phyloP scores from a whole-genome alignment of 2,329 filamentous ascomycete genomes.

The Emmonsiellopsis sp. region DNA sequence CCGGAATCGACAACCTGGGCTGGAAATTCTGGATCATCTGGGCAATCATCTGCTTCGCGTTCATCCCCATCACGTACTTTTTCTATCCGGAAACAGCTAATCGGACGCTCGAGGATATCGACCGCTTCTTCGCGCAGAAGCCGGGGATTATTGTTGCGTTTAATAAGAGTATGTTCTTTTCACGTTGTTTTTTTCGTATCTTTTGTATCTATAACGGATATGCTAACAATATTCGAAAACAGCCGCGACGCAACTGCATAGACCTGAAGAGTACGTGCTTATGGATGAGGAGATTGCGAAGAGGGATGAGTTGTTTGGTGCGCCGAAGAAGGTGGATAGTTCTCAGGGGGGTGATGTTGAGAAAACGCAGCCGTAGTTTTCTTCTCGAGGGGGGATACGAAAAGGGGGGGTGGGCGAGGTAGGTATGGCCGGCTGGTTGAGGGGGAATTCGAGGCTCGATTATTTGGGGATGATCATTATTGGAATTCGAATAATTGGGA shows the following conservation, averaged over 20 bases:
- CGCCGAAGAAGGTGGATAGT: not conserved
- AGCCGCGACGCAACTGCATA: conserved; percentile 14
- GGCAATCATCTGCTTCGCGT: conserved; percentile 17
- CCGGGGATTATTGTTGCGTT: conserved; percentile 14
- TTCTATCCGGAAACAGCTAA: conserved; percentile 25
- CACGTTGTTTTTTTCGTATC: not conserved
- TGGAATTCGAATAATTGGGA: too few relatives aligned
- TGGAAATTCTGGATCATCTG: conserved; percentile 24
- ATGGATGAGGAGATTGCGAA: conserved; percentile 13
- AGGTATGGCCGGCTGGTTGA: too few relatives aligned
- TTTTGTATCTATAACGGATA: not conserved
- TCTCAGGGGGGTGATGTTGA: not conserved
- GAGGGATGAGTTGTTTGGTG: not conserved
- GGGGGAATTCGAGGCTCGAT: too few relatives aligned
- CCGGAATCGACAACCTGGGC: conserved; percentile 22
- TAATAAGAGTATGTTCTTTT: conserved; percentile 12
- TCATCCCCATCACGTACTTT: conserved; percentile 21
- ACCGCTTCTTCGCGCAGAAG: conserved; percentile 20
- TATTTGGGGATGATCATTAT: too few relatives aligned
- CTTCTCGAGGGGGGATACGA: not conserved
- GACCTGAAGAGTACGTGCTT: conserved; percentile 12
- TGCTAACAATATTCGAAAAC: not conserved
- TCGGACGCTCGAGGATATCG: conserved; percentile 23
- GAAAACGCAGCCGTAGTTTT: not conserved
- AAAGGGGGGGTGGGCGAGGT: not conserved